Evolutionary conservation across 139 green algal species (phyloP), one percentile per base, ranked within the genome.

Genomic region (Pedinophyceae sp.): DNA sequence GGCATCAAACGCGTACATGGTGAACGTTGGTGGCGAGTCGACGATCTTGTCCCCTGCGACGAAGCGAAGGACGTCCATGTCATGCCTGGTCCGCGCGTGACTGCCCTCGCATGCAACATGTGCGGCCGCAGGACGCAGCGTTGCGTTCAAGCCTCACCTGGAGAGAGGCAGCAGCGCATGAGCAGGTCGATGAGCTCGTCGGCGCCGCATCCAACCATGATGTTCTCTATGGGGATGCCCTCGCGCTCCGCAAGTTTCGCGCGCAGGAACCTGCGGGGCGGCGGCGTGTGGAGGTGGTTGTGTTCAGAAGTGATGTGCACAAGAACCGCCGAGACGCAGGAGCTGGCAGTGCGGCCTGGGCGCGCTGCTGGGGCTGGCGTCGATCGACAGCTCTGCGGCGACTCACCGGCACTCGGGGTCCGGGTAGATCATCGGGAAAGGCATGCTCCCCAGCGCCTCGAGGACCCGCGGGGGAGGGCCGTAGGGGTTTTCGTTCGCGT

Each of bases 401-500:
- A n/a, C n/a, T n/a, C n/a, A n/a, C n/a, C n/a, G n/a, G n/a, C n/a
- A n/a, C 69, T 97, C 87, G 6, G 92, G 89, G 66, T 99, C 92
- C 10, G 92, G 92, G 64, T 99, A 99, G 47, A 99, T 94, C 64
- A 98, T 79, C 0, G 91, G 83, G 55, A 90, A 98, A 0, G 66
- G 6, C 75, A 99, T 87, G 1, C 40, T 69, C 3, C 65, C 84
- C n/a, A 99, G 65, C 4, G 92, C 92, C 27, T 82, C 41, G 6
- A 72, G 56, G 10, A 99, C 92, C 62, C 95, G 89, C 2, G 87
- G 89, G 3, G 92, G 89, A 1, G 92, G 92, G 5, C 92, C 92
- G 60, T 99, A 99, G 2, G 89, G 88, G 57, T 99, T 99, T 58
- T 99, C 92, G 60, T 99, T 99, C 2, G 92, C 92, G 46, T 99